Evolutionary conservation across 2,329 filamentous ascomycete species (phyloP).

Genomic region (Fusarium multiceps): DNA sequence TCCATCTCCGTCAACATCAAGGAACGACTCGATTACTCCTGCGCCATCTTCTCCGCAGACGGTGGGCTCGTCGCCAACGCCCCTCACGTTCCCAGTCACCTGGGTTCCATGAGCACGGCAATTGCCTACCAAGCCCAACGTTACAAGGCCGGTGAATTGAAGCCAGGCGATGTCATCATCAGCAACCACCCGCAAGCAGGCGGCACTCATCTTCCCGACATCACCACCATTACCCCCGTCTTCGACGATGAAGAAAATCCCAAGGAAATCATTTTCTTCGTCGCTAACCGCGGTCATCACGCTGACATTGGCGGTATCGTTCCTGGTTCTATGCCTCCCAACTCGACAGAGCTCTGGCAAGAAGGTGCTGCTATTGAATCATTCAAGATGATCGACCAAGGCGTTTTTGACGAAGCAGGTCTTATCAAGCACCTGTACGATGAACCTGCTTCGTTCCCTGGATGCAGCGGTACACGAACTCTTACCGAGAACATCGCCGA

Average conservation of each 20-base stretch:
- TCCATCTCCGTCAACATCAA: slow-evolving; percentile 82
- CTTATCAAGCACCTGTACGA: slow-evolving; percentile 68
- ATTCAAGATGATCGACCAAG: slow-evolving; percentile 46
- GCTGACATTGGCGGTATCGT: slow-evolving; percentile 67
- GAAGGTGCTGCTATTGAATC: slow-evolving; percentile 68
- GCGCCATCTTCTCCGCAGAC: slow-evolving; percentile 79
- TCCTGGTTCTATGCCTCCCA: slow-evolving; percentile 79
- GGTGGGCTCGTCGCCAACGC: slow-evolving; percentile 39
- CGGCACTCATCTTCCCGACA: slow-evolving; percentile 45
- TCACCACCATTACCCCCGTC: slow-evolving; percentile 46
- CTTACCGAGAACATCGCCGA: slow-evolving; percentile 87
- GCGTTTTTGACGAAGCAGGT: slow-evolving; percentile 57
- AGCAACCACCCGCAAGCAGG: slow-evolving; percentile 44
- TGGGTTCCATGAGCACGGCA: slow-evolving; percentile 40
- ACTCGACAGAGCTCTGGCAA: slow-evolving; percentile 69
- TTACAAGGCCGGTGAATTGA: slow-evolving; percentile 37
- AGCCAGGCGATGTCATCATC: slow-evolving; percentile 38
- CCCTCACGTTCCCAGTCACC: slow-evolving; percentile 36
- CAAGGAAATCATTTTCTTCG: slow-evolving; percentile 50
- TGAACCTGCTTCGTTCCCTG: slow-evolving; percentile 36
- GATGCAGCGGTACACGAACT: slow-evolving; percentile 70
- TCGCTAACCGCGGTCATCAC: slow-evolving; percentile 50
- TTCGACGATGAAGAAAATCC: slow-evolving; percentile 47
- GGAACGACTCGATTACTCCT: slow-evolving; percentile 82
- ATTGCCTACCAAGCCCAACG: slow-evolving; percentile 37